Percentiles rank a stretch among this genome's conserved stretches.
These are phyloP conservation scores for Cymbidium sinense DNA, from an alignment of 106 monocot genomes.

Conservation along the genomic window DNA sequence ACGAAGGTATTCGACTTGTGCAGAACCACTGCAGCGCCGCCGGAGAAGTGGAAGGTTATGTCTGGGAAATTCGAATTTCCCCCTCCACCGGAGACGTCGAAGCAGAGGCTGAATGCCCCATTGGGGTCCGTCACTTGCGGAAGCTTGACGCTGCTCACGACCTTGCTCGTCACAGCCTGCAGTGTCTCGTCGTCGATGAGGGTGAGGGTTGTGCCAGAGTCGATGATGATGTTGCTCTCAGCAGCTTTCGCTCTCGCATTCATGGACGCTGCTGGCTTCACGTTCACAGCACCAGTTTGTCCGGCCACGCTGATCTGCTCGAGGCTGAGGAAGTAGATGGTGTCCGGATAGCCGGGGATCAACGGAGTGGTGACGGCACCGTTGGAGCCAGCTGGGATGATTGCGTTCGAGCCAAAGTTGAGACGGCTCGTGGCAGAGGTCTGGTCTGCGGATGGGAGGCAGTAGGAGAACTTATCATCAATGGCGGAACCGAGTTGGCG, in stretches of 20 bases:
- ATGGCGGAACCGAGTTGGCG: conserved; percentile 27
- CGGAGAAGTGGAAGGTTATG: conserved; percentile 20
- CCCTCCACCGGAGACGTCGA: background rate
- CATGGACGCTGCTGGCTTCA: background rate
- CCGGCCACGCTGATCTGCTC: conserved; percentile 16
- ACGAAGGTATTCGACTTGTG: conserved; percentile 16
- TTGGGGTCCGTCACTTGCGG: conserved; percentile 5
- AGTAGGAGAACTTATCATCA: conserved; percentile 43
- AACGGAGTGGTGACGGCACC: conserved; percentile 14
- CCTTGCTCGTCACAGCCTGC: background rate
- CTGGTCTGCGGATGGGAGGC: conserved; percentile 9
- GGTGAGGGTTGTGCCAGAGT: conserved; percentile 43
- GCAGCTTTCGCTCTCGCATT: background rate
- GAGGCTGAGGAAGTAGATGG: conserved; percentile 29
- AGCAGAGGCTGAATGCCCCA: conserved; percentile 17
- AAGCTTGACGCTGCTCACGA: conserved; percentile 4
- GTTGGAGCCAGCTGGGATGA: background rate
- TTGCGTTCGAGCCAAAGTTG: conserved; percentile 20
- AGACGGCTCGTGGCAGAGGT: conserved; percentile 11
- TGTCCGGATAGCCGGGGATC: background rate
- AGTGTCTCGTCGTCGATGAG: conserved; percentile 4
- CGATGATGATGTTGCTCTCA: conserved; percentile 28
- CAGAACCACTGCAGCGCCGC: conserved; percentile 19
- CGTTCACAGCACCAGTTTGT: background rate
- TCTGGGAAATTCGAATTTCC: conserved; percentile 9